Evolutionary conservation across 208 protist species (phyloP), one percentile per base, ranked within the genome.

Genomic region (Trypanosoma caninum): DNA sequence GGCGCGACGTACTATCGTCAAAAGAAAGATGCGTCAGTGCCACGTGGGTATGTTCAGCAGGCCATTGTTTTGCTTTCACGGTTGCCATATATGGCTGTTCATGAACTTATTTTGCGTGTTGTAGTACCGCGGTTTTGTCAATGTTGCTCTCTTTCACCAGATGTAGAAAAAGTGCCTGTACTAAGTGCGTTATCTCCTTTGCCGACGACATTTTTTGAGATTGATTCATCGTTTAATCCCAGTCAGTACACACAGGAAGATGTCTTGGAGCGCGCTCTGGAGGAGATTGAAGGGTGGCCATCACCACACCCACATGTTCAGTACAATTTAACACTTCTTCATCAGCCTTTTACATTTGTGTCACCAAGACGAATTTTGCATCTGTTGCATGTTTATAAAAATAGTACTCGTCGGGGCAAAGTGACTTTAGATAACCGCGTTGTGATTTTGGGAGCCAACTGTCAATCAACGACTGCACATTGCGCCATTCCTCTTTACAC

Each of bases 41-140:
- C 82, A 20, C 82, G 88, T 18, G 73, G 76, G 30, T 95, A 91
- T 69, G 88, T 95, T 52, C 88, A 95, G 71, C 84, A 95, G 68
- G 88, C 83, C 8, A 31, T 95, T 33, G 79, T 95, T 47, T 67
- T 95, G 8, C 75, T 95, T 47, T 92, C 84, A 0, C 70, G 76
- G 20, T 53, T 95, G 38, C 84, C 84, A 7, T 92, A 89, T 70
- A 65, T 80, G 40, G 72, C 72, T 30, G 80, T 87, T 34, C 82
- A 89, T 64, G 88, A 95, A 51, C 58, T 92, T 5, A 89, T 95
- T 28, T 66, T 95, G 34, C 84, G 88, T 44, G 77, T 91, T 10
- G 80, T 95, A 33, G 83, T 72, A 30, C 83, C 83, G 42, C 78
- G 83, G 18, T 87, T 89, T 41, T 77, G 74, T 27, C 85, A 91